Evolutionary conservation across 805 yeast genomes (phyloP), one percentile per base, ranked within the genome.

Genomic region (Wickerhamomyces rabaulensis): DNA sequence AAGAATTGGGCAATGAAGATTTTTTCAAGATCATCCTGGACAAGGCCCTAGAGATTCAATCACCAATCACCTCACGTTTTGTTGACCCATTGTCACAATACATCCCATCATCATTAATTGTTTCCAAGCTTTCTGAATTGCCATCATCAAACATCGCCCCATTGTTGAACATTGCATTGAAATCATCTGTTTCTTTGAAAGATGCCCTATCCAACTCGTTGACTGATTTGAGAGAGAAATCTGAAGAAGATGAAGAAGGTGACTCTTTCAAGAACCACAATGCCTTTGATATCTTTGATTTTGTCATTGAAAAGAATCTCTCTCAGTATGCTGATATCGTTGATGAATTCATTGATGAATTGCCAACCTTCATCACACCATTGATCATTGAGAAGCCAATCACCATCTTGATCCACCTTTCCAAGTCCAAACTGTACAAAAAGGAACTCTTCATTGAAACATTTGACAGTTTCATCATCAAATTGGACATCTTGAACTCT

Each of bases 341-440:
- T 1, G 52, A 57, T 0, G 55, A 57, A 3, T 64, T 74, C 39
- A 50, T 75, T 16, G 53, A 54, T 17, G 64, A 63, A 15, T 16
- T 76, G 7, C 69, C 74, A 5, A 53, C 58, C 2, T 59, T 60
- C 50, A 48, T 73, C 6, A 61, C 68, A 0, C 54, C 62, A 6
- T 40, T 48, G 0, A 60, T 62, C 16, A 54, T 64, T 41, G 69
- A 64, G 4, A 40, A 44, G 9, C 69, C 73, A 2, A 52, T 74
- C 13, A 43, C 51, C 1, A 49, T 73, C 4, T 45, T 76, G 38
- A 51, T 58, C 2, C 44, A 54, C 7, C 71, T 67, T 43, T 51
- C 74, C 16, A 56, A 62, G 17, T 59, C 66, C 13, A 43, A 44
- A 1, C 45, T 61, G 3, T 50, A 55, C 15, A 52, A 58, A 4